A percentile compares a stretch with the other conserved stretches of the same genome.
These are phyloP conservation scores for Penicillium verrucosum DNA, from an alignment of 2,329 filamentous ascomycete species.

Conservation along the genomic window DNA sequence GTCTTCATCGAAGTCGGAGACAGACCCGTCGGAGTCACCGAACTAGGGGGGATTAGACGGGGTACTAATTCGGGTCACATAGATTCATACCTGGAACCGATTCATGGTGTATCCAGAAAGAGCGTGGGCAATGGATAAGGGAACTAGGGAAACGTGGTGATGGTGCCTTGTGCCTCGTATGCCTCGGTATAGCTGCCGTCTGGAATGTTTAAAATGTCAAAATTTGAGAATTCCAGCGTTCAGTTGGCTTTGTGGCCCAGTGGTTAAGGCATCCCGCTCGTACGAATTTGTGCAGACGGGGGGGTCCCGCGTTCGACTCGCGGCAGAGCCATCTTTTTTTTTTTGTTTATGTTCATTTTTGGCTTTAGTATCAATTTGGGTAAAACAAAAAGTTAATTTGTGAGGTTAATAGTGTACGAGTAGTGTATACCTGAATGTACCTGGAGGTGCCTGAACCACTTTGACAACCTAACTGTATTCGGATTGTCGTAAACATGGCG, in stretches of 20 bases:
- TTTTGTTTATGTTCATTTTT: neutral
- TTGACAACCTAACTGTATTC: too few relatives aligned
- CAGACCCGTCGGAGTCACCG: conserved; percentile 46
- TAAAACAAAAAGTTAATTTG: neutral
- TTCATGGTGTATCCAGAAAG: conserved; percentile 25
- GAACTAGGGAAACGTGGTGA: conserved; percentile 12
- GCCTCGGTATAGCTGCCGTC: neutral
- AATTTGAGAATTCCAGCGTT: too few relatives aligned
- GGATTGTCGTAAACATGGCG: too few relatives aligned
- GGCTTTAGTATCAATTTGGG: too few relatives aligned
- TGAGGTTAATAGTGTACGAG: too few relatives aligned
- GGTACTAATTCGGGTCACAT: neutral
- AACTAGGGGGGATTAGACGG: conserved; percentile 31
- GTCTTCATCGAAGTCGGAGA: conserved; percentile 57
- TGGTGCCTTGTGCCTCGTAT: conserved; percentile 10
- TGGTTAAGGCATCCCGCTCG: neutral
- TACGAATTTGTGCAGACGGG: neutral
- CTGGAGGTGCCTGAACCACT: neutral
- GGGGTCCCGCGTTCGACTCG: neutral
- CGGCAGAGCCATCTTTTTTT: neutral
- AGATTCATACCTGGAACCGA: conserved; percentile 32
- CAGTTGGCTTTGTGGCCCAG: neutral
- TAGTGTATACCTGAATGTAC: neutral
- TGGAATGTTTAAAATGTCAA: too few relatives aligned
- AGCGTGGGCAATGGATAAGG: conserved; percentile 9